Percentiles rank a stretch among this genome's conserved stretches.
These are phyloP conservation scores for Gentiana straminea DNA, from an alignment of 257 asterid genomes.

Conservation along the genomic window DNA sequence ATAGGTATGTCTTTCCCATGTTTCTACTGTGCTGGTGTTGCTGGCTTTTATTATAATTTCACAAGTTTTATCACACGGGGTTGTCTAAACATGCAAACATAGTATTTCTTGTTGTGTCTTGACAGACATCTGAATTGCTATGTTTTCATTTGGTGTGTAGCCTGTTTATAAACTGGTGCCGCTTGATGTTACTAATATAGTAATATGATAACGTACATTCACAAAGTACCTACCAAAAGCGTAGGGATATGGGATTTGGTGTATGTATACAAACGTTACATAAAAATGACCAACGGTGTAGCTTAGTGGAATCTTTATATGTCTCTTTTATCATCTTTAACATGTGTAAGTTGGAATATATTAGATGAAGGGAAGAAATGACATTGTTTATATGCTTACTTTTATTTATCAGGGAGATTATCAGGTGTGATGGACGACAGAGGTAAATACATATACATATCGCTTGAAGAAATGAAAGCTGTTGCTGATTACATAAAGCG, in stretches of 20 bases:
- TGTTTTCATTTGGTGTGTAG: too few species aligned
- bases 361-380: neutral
- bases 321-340: neutral
- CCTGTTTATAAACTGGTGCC: too few species aligned
- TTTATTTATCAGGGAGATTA: slow-evolving; percentile 49
- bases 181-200: too few species aligned
- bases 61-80: too few species aligned
- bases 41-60: too few species aligned
- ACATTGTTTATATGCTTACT: neutral
- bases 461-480: slow-evolving; percentile 89
- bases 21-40: neutral
- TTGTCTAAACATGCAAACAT: too few species aligned
- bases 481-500: slow-evolving; percentile 93
- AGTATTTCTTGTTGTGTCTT: neutral
- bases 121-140: neutral
- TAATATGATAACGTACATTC: too few species aligned
- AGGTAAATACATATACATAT: slow-evolving; percentile 90
- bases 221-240: too few species aligned
- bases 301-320: neutral
- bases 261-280: too few species aligned
- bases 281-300: too few species aligned
- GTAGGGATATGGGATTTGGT: too few species aligned
- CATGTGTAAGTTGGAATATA: neutral
- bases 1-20: slow-evolving; percentile 51
- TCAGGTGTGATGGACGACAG: slow-evolving; percentile 99